Percentiles rank a stretch among this genome's conserved stretches.
These are phyloP conservation scores for Chenopodium berlandieri DNA, from an alignment of 148 eudicot genomes.

Conservation along the genomic window DNA sequence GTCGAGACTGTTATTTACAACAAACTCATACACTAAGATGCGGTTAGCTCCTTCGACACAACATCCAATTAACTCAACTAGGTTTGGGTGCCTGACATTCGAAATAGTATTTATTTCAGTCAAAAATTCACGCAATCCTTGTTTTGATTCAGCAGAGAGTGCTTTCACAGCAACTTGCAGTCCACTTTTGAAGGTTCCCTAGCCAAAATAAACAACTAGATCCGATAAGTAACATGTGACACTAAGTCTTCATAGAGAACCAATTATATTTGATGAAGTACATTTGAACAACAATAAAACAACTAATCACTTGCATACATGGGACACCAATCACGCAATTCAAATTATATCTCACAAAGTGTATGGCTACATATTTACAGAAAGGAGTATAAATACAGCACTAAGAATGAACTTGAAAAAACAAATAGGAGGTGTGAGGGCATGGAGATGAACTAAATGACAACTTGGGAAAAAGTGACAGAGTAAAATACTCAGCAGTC, in stretches of 20 bases:
- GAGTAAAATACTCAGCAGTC: neutral
- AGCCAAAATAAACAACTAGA: constrained; percentile 11
- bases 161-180: constrained; percentile 77
- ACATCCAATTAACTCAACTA: constrained; percentile 83
- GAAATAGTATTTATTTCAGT: constrained; percentile 80
- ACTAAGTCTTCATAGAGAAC: neutral
- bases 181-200: constrained; percentile 78
- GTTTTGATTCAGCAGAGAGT: constrained; percentile 85
- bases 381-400: neutral
- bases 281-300: neutral
- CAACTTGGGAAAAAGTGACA: neutral
- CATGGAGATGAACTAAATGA: neutral
- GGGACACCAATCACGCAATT: neutral
- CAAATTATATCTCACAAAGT: neutral
- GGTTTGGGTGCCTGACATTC: constrained; percentile 75
- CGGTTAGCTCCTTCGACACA: constrained; percentile 70
- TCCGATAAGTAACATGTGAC: constrained; percentile 9
- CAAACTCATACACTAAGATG: constrained; percentile 77
- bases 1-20: constrained; percentile 87
- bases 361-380: neutral
- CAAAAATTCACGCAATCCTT: constrained; percentile 78
- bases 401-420: neutral
- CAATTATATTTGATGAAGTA: neutral
- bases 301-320: neutral
- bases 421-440: neutral